Conservation (phyloP, 2,329 filamentous ascomycete species). For the Sphaerostilbella broomeana region DNA sequence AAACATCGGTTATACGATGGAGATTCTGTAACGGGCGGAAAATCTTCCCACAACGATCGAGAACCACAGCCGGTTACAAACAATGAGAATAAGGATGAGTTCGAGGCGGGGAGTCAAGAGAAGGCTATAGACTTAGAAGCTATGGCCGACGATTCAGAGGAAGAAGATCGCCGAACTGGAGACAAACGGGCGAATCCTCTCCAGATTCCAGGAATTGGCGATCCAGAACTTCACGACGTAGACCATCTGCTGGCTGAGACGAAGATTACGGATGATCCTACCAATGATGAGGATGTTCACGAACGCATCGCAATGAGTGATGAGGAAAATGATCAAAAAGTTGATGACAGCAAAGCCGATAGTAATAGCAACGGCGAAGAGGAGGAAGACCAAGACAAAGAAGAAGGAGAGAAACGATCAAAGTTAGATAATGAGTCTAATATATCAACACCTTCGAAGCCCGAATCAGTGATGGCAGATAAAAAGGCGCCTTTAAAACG, state of each 20-base stretch:
- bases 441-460: constrained; percentile 9
- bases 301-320: constrained; percentile 12
- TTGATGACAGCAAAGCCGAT: constrained; percentile 21
- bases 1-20: constrained; percentile 50
- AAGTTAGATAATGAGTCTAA: too few species aligned
- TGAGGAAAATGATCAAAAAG: constrained; percentile 16
- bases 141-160: constrained; percentile 27
- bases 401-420: too few species aligned
- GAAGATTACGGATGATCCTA: constrained; percentile 18
- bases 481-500: constrained; percentile 50
- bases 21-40: constrained; percentile 13
- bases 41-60: constrained; percentile 10
- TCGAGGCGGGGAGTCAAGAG: constrained; percentile 18
- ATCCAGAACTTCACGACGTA: constrained; percentile 23
- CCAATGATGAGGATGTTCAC: not conserved
- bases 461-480: not conserved
- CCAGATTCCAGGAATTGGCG: constrained; percentile 24
- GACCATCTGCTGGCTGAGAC: constrained; percentile 21
- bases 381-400: constrained; percentile 15
- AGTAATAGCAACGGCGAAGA: constrained; percentile 15
- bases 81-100: too few species aligned
- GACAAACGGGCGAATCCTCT: constrained; percentile 32
- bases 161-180: constrained; percentile 24
- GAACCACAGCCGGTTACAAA: too few species aligned
- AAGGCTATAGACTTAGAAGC: constrained; percentile 23